phyloP scores from a whole-genome alignment of 495 filamentous ascomycete genomes.

The Penicillium cataractarum region DNA sequence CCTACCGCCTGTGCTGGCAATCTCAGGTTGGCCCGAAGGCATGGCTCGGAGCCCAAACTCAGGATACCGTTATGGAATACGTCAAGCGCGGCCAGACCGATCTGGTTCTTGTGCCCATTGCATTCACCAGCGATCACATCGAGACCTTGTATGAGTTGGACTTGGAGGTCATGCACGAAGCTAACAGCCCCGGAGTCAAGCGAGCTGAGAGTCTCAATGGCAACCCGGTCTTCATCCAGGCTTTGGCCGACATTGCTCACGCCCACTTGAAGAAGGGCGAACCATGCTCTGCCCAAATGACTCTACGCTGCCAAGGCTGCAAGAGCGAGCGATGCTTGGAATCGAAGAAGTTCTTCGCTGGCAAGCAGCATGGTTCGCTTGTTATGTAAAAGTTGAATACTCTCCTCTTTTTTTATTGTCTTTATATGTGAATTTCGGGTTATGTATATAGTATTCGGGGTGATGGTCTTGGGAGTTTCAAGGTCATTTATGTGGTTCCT shows the following conservation, averaged over 20 bases:
- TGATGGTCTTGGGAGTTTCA: background rate
- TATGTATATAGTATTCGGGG: slow-evolving; percentile 10
- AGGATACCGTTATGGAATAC: slow-evolving; percentile 82
- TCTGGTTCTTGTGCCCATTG: slow-evolving; percentile 90
- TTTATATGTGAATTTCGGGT: background rate
- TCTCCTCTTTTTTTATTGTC: background rate
- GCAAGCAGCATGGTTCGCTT: slow-evolving; percentile 39
- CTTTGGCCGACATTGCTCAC: slow-evolving; percentile 84
- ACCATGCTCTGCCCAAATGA: slow-evolving; percentile 80
- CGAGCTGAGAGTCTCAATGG: slow-evolving; percentile 93
- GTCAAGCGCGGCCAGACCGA: slow-evolving; percentile 90
- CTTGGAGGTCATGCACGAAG: slow-evolving; percentile 91
- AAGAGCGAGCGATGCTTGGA: slow-evolving; percentile 86
- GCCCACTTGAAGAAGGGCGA: slow-evolving; percentile 72
- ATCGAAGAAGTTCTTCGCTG: slow-evolving; percentile 91
- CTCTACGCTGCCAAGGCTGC: slow-evolving; percentile 90
- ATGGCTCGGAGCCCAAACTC: slow-evolving; percentile 95
- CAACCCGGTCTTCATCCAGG: slow-evolving; percentile 86
- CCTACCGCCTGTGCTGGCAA: slow-evolving; percentile 95
- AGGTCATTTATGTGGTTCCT: background rate
- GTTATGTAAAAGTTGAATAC: slow-evolving; percentile 33
- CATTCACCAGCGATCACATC: slow-evolving; percentile 98
- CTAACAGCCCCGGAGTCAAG: slow-evolving; percentile 77
- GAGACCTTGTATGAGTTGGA: slow-evolving; percentile 97
- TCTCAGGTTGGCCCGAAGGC: slow-evolving; percentile 94